A percentile compares a stretch with the other conserved stretches of the same genome.
These are phyloP conservation scores for Leishmania turanica DNA, from an alignment of 208 protist genomes.

Conservation along the genomic window DNA sequence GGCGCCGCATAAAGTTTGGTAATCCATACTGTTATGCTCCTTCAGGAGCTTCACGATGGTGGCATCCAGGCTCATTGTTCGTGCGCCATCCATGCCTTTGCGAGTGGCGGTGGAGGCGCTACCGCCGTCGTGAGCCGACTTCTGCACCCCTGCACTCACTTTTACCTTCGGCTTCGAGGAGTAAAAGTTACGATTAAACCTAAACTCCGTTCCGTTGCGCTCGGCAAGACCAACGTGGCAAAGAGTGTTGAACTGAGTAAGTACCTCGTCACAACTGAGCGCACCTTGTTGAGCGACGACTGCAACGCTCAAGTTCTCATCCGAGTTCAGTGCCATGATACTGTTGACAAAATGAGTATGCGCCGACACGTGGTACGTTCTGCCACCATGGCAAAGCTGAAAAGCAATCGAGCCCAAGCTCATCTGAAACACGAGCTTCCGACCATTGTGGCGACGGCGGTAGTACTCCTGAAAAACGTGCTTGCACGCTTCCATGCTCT, in stretches of 20 bases:
- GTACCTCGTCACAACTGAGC: slow-evolving; percentile 32
- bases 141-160: slow-evolving; percentile 24
- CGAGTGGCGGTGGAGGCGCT: not conserved
- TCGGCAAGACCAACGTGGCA: slow-evolving; percentile 33
- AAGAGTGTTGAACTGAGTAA: slow-evolving; percentile 45
- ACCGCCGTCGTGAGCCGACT: slow-evolving; percentile 13
- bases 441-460: slow-evolving; percentile 61
- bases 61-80: slow-evolving; percentile 58
- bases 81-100: slow-evolving; percentile 27
- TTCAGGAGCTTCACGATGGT: slow-evolving; percentile 75
- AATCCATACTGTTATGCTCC: slow-evolving; percentile 46
- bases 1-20: slow-evolving; percentile 48
- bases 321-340: slow-evolving; percentile 51
- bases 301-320: slow-evolving; percentile 27
- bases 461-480: slow-evolving; percentile 69
- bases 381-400: slow-evolving; percentile 38
- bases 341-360: slow-evolving; percentile 75
- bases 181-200: slow-evolving; percentile 46
- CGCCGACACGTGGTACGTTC: slow-evolving; percentile 53
- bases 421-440: slow-evolving; percentile 72
- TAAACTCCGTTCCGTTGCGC: slow-evolving; percentile 24
- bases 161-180: slow-evolving; percentile 37
- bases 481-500: slow-evolving; percentile 57
- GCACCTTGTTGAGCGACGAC: slow-evolving; percentile 18
- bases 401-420: slow-evolving; percentile 69